These are phyloP conservation scores for Saccharomycopsis sp. DNA, from an alignment of 805 yeast genomes.

Conservation along the genomic window DNA sequence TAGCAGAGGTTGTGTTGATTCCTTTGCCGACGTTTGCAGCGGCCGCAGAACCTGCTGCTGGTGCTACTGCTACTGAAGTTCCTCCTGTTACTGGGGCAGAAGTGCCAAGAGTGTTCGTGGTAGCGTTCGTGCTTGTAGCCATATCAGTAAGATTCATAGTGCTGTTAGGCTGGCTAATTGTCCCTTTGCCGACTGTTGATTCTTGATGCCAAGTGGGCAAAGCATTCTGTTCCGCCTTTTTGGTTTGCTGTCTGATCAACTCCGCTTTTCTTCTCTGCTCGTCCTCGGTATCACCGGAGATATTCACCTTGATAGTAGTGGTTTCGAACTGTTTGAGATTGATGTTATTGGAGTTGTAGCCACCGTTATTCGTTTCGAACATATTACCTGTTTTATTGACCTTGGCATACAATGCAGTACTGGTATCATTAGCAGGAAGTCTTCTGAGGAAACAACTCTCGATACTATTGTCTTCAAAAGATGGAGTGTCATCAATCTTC, in stretches of 20 bases:
- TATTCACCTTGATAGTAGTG: conserved; percentile 82
- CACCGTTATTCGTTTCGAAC: conserved; percentile 30
- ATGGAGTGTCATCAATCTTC: conserved; percentile 62
- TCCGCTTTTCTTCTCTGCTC: conserved; percentile 53
- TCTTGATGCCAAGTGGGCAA: conserved; percentile 94
- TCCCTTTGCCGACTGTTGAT: conserved; percentile 72
- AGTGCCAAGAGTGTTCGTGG: background rate
- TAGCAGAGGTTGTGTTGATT: conserved; percentile 1
- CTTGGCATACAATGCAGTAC: conserved; percentile 60
- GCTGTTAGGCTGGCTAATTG: no score
- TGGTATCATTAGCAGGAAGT: conserved; percentile 71
- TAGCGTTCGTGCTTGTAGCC: conserved; percentile 1
- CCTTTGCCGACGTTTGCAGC: conserved; percentile 5
- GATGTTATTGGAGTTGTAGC: conserved; percentile 28
- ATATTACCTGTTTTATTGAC: conserved; percentile 31
- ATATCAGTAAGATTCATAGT: background rate
- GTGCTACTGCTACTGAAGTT: no score
- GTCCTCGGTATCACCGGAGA: conserved; percentile 58
- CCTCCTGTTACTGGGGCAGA: background rate
- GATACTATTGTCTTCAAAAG: conserved; percentile 80
- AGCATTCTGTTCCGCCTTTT: conserved; percentile 77
- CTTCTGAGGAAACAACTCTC: conserved; percentile 75
- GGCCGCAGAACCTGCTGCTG: conserved; percentile 4
- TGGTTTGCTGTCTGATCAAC: conserved; percentile 21
- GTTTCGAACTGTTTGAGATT: conserved; percentile 27